Evolutionary conservation across 2,329 filamentous ascomycete genomes (phyloP).

Genomic region (Cercospora sp.): DNA sequence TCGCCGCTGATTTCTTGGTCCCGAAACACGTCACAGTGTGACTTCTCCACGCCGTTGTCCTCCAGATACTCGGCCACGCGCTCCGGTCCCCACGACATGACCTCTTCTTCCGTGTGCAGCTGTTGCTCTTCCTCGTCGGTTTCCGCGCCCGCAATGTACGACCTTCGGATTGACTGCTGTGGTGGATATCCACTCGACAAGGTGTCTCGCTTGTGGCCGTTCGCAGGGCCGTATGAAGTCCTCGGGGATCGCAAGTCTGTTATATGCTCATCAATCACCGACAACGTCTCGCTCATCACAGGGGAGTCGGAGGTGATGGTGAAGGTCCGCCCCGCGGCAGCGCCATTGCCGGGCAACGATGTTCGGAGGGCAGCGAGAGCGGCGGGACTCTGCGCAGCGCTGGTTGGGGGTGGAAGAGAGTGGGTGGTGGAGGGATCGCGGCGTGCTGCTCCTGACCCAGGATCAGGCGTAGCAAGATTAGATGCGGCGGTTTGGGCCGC

Average conservation of each 20-base stretch:
- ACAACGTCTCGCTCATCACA: constrained; percentile 90
- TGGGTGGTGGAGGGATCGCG: constrained; percentile 15
- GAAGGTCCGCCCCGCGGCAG: constrained; percentile 18
- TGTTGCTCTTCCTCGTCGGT: constrained; percentile 88
- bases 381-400: constrained; percentile 20
- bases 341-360: constrained; percentile 24
- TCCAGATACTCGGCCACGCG: constrained; percentile 90
- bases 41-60: constrained; percentile 78
- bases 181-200: constrained; percentile 84
- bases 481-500: constrained; percentile 24
- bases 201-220: constrained; percentile 43
- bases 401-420: constrained; percentile 17
- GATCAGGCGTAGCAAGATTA: constrained; percentile 19
- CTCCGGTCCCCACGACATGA: constrained; percentile 74
- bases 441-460: constrained; percentile 12
- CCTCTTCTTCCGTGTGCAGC: constrained; percentile 69
- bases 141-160: constrained; percentile 91
- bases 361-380: constrained; percentile 28
- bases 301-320: constrained; percentile 48
- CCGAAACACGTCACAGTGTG: constrained; percentile 89
- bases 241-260: constrained; percentile 71
- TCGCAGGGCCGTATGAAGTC: constrained; percentile 45
- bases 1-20: constrained; percentile 97
- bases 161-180: constrained; percentile 68
- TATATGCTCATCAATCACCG: constrained; percentile 96